Evolutionary conservation across 805 yeast species (phyloP).

Genomic region (Metschnikowia lochheadii): DNA sequence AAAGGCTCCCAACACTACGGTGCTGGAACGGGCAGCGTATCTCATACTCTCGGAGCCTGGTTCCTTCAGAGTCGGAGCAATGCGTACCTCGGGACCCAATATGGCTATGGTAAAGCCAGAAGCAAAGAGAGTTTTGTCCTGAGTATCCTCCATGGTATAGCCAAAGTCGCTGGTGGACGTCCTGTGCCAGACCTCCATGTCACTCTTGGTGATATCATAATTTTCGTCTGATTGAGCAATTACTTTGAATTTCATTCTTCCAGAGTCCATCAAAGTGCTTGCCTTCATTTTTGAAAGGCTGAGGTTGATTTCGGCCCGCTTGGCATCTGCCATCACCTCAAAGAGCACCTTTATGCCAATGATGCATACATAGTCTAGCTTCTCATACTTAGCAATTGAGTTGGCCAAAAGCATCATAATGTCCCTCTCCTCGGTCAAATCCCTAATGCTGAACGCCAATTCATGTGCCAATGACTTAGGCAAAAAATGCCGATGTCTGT

Average conservation of each 20-base stretch:
- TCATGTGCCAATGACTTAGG: constrained; percentile 33
- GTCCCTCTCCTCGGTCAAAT: background rate
- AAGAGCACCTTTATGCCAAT: background rate
- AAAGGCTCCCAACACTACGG: constrained; percentile 47
- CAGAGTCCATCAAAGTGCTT: background rate
- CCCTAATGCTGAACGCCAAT: background rate
- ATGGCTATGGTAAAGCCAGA: constrained; percentile 55
- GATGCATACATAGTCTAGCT: background rate
- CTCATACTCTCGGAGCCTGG: background rate
- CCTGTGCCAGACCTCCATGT: constrained; percentile 37
- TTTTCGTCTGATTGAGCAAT: constrained; percentile 39
- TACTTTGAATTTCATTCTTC: constrained; percentile 32
- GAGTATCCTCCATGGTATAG: constrained; percentile 34
- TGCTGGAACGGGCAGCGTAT: constrained; percentile 42
- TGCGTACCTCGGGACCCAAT: constrained; percentile 21
- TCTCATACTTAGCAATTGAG: background rate
- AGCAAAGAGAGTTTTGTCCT: constrained; percentile 31
- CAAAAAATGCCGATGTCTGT: background rate
- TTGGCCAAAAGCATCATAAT: background rate
- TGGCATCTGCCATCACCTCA: background rate
- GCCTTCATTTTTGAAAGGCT: background rate
- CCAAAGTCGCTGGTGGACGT: constrained; percentile 54
- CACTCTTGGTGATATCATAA: constrained; percentile 25
- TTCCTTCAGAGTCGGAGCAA: background rate
- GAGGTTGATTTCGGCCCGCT: background rate